These are phyloP conservation scores for Rhodotorula paludigena DNA, from an alignment of 768 basidiomycete species.

Conservation along the genomic window DNA sequence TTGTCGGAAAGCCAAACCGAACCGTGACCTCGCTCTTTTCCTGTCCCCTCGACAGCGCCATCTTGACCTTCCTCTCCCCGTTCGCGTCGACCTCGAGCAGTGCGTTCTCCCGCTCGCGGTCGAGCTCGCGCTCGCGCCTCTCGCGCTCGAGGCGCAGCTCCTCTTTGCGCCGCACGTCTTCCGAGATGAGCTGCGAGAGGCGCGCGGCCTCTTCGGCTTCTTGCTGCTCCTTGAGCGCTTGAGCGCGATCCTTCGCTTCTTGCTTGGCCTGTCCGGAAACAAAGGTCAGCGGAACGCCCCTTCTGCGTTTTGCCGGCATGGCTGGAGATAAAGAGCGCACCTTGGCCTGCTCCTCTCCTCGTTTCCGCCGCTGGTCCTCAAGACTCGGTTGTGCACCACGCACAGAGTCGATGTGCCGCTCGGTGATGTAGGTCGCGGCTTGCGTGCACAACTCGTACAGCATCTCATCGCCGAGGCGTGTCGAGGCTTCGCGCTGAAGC, in stretches of 20 bases:
- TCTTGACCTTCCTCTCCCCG: conserved; percentile 8
- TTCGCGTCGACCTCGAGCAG: conserved; percentile 12
- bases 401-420: conserved; percentile 27
- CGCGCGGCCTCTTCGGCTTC: conserved; percentile 33
- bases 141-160: conserved; percentile 25
- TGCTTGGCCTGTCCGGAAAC: not conserved
- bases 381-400: conserved; percentile 29
- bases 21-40: conserved; percentile 8
- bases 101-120: conserved; percentile 2
- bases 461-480: conserved; percentile 30
- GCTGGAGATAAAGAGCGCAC: not conserved
- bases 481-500: conserved; percentile 3
- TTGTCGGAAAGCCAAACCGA: conserved; percentile 12
- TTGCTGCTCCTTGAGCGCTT: conserved; percentile 4
- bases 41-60: not conserved
- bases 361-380: conserved; percentile 17
- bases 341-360: conserved; percentile 31
- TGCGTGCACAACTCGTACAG: conserved; percentile 32
- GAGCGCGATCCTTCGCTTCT: conserved; percentile 9
- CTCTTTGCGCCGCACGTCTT: conserved; percentile 35
- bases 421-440: conserved; percentile 34
- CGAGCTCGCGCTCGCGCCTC: conserved; percentile 22
- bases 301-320: no score
- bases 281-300: not conserved
- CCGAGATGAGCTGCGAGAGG: conserved; percentile 35